These are phyloP conservation scores for Ceraceosorus guamensis DNA, from an alignment of 1,284 basidiomycete species.

Conservation along the genomic window DNA sequence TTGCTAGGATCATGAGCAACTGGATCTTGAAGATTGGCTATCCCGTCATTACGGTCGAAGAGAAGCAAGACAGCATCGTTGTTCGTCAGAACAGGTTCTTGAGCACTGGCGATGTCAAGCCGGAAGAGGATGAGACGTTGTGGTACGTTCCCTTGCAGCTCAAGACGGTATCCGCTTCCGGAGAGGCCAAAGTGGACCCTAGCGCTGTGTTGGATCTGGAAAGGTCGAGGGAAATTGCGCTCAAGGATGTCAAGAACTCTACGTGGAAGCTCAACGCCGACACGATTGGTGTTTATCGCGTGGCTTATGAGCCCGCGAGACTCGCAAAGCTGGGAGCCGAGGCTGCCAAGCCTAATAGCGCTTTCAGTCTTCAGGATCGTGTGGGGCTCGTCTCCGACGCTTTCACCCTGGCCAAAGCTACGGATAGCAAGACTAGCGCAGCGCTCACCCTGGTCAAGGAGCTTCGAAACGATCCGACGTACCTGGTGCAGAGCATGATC, in stretches of 20 bases:
- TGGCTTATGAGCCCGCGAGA: constrained; percentile 75
- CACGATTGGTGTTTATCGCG: constrained; percentile 83
- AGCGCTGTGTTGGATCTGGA: constrained; percentile 60
- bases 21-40: constrained; percentile 75
- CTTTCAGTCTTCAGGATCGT: constrained; percentile 74
- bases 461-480: constrained; percentile 53
- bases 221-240: constrained; percentile 62
- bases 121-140: constrained; percentile 80
- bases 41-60: constrained; percentile 79
- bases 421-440: constrained; percentile 67
- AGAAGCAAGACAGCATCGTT: constrained; percentile 51
- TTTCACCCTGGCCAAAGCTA: constrained; percentile 71
- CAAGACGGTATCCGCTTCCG: constrained; percentile 57
- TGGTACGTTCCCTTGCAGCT: constrained; percentile 81
- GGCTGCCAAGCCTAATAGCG: constrained; percentile 60
- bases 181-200: constrained; percentile 61
- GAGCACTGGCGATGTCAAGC: constrained; percentile 61
- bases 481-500: constrained; percentile 37
- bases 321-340: constrained; percentile 71
- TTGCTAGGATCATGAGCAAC: constrained; percentile 76
- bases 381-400: constrained; percentile 77
- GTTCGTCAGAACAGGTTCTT: constrained; percentile 84
- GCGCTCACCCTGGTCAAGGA: constrained; percentile 66
- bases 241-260: constrained; percentile 58
- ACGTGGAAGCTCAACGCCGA: constrained; percentile 79